Evolutionary conservation across 2,329 filamentous ascomycete species (phyloP), one percentile per base, ranked within the genome.

Genomic region (Trematosphaeria pertusa): DNA sequence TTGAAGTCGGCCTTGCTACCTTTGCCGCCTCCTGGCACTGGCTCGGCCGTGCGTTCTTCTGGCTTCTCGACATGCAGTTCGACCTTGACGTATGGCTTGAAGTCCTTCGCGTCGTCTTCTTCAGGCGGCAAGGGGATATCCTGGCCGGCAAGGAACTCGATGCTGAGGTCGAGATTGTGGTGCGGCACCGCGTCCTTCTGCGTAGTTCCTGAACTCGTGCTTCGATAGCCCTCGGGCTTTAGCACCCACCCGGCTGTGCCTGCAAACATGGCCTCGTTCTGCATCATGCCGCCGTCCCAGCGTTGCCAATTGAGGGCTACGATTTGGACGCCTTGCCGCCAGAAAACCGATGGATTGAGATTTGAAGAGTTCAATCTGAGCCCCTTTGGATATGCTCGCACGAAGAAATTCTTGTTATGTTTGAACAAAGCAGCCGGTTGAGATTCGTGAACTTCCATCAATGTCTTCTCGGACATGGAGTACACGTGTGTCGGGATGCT

Each of bases 301-400:
- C 86, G 87, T 72, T 97, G 92, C 90, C 92, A 97, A 73, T 97
- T 97, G 50, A 97, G 77, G 0, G 92, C 92, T 1, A 95, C 91
- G 59, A 97, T 87, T 71, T 97, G 92, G 3, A 95, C 87, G 11
- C 92, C 92, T 55, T 89, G 87, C 22, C 90, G 82, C 92, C 92
- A 97, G 72, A 92, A 94, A 3, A 87, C 80, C 1, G 85, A 83
- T 4, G 93, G 91, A 58, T 96, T 90, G 10, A 95, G 78, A 65
- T 97, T 97, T 1, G 89, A 94, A 0, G 90, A 96, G 50, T 84
- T 81, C 41, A 97, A 85, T 5, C 92, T 85, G 46, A 91, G 79
- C 1, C 89, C 90, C 26, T 88, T 91, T 0, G 92, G 93, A 62
- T 96, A 97, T 0, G 90, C 87, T 14, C 93, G 85, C 88, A 97